Percentiles rank a stretch among this genome's conserved stretches.
These are phyloP conservation scores for Gymnopilus dilepis DNA, from an alignment of 768 basidiomycete species.

Conservation along the genomic window DNA sequence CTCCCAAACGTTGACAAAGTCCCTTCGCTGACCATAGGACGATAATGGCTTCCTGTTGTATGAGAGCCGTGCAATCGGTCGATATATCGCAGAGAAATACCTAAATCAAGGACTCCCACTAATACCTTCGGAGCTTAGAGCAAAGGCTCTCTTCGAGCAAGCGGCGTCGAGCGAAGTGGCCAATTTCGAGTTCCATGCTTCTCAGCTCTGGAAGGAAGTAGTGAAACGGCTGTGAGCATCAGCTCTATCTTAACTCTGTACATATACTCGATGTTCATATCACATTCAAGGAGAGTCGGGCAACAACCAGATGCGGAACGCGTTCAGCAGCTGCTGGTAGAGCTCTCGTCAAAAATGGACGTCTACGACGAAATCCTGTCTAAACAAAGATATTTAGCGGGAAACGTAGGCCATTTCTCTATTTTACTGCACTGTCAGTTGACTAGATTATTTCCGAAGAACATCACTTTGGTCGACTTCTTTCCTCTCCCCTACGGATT, in stretches of 20 bases:
- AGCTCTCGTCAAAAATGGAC: constrained; percentile 48
- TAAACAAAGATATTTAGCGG: constrained; percentile 62
- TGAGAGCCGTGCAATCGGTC: constrained; percentile 65
- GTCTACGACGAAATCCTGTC: constrained; percentile 62
- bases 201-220: constrained; percentile 48
- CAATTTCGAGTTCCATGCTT: constrained; percentile 58
- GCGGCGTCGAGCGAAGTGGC: constrained; percentile 54
- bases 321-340: constrained; percentile 29
- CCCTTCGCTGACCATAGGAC: constrained; percentile 44
- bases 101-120: constrained; percentile 52
- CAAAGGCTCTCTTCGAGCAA: constrained; percentile 54
- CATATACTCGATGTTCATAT: not conserved
- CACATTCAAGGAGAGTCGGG: constrained; percentile 24
- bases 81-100: constrained; percentile 65
- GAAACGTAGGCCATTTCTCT: constrained; percentile 43
- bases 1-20: no score
- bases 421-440: not conserved
- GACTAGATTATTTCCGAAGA: constrained; percentile 19
- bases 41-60: constrained; percentile 72
- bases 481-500: constrained; percentile 55
- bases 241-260: not conserved
- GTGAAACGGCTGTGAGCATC: constrained; percentile 56
- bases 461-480: constrained; percentile 61
- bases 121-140: constrained; percentile 48
- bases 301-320: constrained; percentile 35